Conservation (phyloP, 2,329 filamentous ascomycete species). For the Thelonectria discophora region DNA sequence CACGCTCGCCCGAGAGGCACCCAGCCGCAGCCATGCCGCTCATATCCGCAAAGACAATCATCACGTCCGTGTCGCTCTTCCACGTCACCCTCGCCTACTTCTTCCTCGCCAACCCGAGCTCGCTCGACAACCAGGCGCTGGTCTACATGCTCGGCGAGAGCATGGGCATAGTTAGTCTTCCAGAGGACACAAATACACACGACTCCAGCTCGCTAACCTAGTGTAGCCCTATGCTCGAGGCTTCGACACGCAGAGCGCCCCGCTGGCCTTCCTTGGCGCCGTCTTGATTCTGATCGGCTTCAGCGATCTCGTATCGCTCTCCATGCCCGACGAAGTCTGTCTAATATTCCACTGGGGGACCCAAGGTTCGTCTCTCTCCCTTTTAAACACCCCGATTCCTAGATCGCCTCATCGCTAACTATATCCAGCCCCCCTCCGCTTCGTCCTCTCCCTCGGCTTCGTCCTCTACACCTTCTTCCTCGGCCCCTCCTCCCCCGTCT, state of each 20-base stretch:
- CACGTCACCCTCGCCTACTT: conserved; percentile 86
- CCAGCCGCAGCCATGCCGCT: conserved; percentile 72
- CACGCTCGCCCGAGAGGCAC: background rate
- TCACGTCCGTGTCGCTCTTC: conserved; percentile 83
- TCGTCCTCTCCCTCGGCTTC: conserved; percentile 68
- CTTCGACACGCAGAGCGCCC: conserved; percentile 74
- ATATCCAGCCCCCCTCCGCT: conserved; percentile 67
- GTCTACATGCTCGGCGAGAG: conserved; percentile 85
- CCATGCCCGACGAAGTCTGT: conserved; percentile 72
- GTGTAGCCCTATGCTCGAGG: conserved; percentile 61
- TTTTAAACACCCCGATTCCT: no score
- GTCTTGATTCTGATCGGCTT: conserved; percentile 70
- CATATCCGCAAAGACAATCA: conserved; percentile 81
- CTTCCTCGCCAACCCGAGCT: conserved; percentile 77
- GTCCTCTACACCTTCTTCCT: conserved; percentile 73
- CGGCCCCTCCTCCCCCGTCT: conserved; percentile 60
- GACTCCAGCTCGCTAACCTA: no score
- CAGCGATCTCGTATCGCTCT: conserved; percentile 72
- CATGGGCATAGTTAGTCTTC: conserved; percentile 77
- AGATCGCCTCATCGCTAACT: conserved; percentile 34
- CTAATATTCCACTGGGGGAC: conserved; percentile 71
- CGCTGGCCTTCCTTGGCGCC: conserved; percentile 76
- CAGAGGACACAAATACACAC: no score
- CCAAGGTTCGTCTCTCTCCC: conserved; percentile 60
- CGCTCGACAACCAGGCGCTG: conserved; percentile 80